A percentile compares a stretch with the other conserved stretches of the same genome.
Conservation (phyloP, 2,329 filamentous ascomycete species). For the Geoglossum cookeanum region DNA sequence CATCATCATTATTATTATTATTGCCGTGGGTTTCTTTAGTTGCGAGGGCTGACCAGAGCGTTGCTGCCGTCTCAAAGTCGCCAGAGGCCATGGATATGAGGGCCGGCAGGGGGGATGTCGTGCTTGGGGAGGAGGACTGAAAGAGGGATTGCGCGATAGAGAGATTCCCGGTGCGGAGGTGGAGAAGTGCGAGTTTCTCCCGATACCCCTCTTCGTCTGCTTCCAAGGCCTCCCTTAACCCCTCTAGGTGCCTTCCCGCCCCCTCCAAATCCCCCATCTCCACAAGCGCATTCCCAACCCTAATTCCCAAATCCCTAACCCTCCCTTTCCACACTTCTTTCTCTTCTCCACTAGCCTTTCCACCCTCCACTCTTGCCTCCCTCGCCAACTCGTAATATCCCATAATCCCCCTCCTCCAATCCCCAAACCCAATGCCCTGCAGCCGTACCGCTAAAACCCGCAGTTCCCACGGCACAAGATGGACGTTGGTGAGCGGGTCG, state of each 20-base stretch:
- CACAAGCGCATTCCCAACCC: constrained; percentile 33
- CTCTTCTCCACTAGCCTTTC: constrained; percentile 34
- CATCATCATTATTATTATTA: constrained; percentile 22
- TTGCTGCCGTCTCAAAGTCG: constrained; percentile 44
- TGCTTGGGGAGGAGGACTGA: constrained; percentile 32
- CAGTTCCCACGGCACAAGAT: constrained; percentile 73
- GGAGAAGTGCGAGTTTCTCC: constrained; percentile 40
- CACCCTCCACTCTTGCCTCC: constrained; percentile 48
- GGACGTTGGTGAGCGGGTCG: constrained; percentile 33
- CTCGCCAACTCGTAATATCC: constrained; percentile 75
- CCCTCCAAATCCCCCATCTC: constrained; percentile 80
- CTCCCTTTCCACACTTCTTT: constrained; percentile 49
- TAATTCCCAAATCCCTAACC: constrained; percentile 53
- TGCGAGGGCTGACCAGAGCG: constrained; percentile 37
- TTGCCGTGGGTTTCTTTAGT: constrained; percentile 23
- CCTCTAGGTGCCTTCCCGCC: constrained; percentile 51
- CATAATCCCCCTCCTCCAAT: constrained; percentile 68
- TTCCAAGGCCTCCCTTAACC: constrained; percentile 34
- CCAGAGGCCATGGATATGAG: constrained; percentile 64
- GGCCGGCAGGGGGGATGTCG: constrained; percentile 34
- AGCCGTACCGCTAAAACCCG: constrained; percentile 67
- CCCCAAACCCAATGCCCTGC: constrained; percentile 70
- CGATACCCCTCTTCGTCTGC: constrained; percentile 35
- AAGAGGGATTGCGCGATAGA: constrained; percentile 50
- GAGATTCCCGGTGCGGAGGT: constrained; percentile 61